Evolutionary conservation across 176 grass and related monocot genomes (phyloP).

Genomic region (Bothriochloa decipiens): DNA sequence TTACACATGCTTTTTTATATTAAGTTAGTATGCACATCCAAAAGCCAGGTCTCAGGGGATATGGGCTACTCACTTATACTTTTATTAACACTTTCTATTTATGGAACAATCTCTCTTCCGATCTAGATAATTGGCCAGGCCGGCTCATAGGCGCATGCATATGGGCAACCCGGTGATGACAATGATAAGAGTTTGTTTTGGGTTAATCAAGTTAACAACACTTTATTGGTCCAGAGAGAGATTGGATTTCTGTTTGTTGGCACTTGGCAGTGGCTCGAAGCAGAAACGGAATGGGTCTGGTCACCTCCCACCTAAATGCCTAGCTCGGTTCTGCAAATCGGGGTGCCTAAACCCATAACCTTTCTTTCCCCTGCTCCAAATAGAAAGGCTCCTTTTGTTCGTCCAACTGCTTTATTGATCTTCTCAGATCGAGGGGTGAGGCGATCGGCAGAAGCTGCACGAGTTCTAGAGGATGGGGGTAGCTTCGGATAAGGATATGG

Average conservation of each 20-base stretch:
- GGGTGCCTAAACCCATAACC: background rate
- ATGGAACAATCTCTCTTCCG: background rate
- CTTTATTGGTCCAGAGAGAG: background rate
- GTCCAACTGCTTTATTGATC: background rate
- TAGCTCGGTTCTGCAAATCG: background rate
- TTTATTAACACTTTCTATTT: background rate
- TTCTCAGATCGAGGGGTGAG: background rate
- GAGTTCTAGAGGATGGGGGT: background rate
- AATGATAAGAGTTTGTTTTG: background rate
- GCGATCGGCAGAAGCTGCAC: conserved; percentile 7
- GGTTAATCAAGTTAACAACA: background rate
- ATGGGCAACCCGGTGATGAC: background rate
- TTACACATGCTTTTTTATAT: no score
- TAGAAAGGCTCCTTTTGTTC: background rate
- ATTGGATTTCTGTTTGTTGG: background rate
- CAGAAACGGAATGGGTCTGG: background rate
- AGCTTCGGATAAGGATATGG: background rate
- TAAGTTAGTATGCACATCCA: no score
- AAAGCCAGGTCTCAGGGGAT: background rate
- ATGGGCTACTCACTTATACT: background rate
- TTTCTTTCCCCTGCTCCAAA: conserved; percentile 24
- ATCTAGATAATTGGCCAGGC: background rate
- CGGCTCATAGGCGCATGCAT: background rate
- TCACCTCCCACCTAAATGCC: conserved; percentile 13
- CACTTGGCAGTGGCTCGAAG: background rate